phyloP scores from a whole-genome alignment of 1,139 yeast genomes.

The Taphrina pruni region DNA sequence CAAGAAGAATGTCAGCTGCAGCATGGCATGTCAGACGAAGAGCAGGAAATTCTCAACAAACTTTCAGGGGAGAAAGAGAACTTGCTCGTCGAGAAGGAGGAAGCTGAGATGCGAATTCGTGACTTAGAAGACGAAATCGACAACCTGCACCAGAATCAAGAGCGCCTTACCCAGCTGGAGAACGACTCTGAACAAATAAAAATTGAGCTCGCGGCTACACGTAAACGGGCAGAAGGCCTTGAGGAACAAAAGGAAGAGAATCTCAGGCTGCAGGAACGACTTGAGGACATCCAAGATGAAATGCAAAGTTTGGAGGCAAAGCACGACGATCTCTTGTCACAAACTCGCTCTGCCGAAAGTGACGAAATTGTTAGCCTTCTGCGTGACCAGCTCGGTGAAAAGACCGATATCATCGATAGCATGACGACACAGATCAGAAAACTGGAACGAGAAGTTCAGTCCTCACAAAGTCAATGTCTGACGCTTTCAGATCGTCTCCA shows the following conservation, averaged over 20 bases:
- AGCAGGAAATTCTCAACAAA: slow-evolving; percentile 24
- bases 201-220: slow-evolving; percentile 7
- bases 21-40: slow-evolving; percentile 42
- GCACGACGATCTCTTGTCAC: slow-evolving; percentile 27
- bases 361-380: slow-evolving; percentile 18
- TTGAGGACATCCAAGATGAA: slow-evolving; percentile 69
- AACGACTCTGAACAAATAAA: slow-evolving; percentile 6
- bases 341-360: slow-evolving; percentile 25
- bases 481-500: slow-evolving; percentile 25
- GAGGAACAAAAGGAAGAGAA: slow-evolving; percentile 1
- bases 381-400: slow-evolving; percentile 31
- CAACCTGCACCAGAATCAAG: background rate
- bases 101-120: slow-evolving; percentile 28
- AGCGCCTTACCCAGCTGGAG: slow-evolving; percentile 13
- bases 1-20: slow-evolving; percentile 30
- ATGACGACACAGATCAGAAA: slow-evolving; percentile 25
- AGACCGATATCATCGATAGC: slow-evolving; percentile 34
- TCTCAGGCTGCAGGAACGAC: slow-evolving; percentile 60
- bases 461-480: slow-evolving; percentile 8
- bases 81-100: slow-evolving; percentile 20
- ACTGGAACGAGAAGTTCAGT: slow-evolving; percentile 20
- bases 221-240: background rate
- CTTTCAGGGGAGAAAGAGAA: slow-evolving; percentile 28
- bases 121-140: slow-evolving; percentile 38
- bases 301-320: slow-evolving; percentile 48